Conservation (phyloP, 1,284 basidiomycete species). For the Phylloboletellus chloephorus region DNA sequence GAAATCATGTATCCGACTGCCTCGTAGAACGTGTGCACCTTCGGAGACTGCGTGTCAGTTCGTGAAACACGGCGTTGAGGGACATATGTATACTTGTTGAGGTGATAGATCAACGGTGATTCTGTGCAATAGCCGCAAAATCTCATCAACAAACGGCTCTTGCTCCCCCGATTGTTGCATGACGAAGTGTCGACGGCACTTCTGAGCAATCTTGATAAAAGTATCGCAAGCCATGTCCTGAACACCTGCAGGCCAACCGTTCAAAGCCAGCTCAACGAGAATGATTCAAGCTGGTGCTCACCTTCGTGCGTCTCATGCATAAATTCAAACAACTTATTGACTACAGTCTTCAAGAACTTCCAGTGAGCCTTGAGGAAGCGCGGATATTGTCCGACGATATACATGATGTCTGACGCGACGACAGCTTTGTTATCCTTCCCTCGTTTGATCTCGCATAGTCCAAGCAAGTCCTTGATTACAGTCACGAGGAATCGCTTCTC, state of each 20-base stretch:
- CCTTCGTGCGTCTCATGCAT: slow-evolving; percentile 99
- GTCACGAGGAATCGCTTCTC: slow-evolving; percentile 99
- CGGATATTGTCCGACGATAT: slow-evolving; percentile 99
- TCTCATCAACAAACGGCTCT: slow-evolving; percentile 98
- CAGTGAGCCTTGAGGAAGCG: slow-evolving; percentile 99
- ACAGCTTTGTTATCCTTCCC: slow-evolving; percentile 99
- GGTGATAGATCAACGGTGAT: slow-evolving; percentile 96
- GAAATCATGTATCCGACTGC: slow-evolving; percentile 99
- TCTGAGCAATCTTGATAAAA: slow-evolving; percentile 99
- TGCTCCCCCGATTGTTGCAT: slow-evolving; percentile 98
- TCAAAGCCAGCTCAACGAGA: slow-evolving; percentile 7
- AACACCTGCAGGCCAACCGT: slow-evolving; percentile 59
- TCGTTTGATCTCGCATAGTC: slow-evolving; percentile 96
- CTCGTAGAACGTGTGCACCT: slow-evolving; percentile 97
- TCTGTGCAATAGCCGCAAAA: slow-evolving; percentile 84
- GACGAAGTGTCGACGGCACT: slow-evolving; percentile 96
- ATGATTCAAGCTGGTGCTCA: slow-evolving; percentile 23
- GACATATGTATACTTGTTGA: slow-evolving; percentile 61
- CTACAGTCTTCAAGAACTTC: slow-evolving; percentile 99
- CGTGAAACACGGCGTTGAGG: background rate
- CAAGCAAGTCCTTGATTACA: slow-evolving; percentile 97
- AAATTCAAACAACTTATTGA: slow-evolving; percentile 99
- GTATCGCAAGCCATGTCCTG: slow-evolving; percentile 99
- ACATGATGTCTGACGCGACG: slow-evolving; percentile 99
- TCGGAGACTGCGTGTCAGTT: slow-evolving; percentile 12